Evolutionary conservation across 2,329 filamentous ascomycete species (phyloP).

Genomic region (Aspergillus transmontanensis): DNA sequence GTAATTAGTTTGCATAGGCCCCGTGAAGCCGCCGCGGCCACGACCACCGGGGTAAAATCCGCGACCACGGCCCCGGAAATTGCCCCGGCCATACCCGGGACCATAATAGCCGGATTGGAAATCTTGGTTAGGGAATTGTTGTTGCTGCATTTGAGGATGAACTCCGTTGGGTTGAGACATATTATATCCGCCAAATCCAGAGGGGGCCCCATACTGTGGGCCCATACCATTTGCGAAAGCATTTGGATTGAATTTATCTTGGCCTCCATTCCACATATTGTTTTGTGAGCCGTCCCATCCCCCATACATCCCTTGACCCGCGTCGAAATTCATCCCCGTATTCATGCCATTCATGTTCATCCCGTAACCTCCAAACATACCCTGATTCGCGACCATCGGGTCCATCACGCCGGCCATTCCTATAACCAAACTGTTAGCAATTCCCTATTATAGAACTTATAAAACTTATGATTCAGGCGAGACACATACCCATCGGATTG

Average conservation of each 20-base stretch:
- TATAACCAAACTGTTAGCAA: constrained; percentile 37
- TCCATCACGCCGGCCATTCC: constrained; percentile 88
- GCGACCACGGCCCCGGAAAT: constrained; percentile 62
- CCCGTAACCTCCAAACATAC: constrained; percentile 53
- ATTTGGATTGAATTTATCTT: constrained; percentile 90
- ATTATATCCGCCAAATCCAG: constrained; percentile 69
- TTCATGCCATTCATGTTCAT: constrained; percentile 89
- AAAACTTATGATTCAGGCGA: background rate
- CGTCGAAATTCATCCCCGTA: constrained; percentile 67
- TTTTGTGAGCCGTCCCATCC: constrained; percentile 78
- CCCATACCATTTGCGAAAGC: constrained; percentile 72
- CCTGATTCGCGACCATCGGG: constrained; percentile 52
- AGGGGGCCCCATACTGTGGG: constrained; percentile 79
- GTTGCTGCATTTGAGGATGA: constrained; percentile 64
- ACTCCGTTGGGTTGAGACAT: constrained; percentile 79
- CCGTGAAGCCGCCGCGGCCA: constrained; percentile 40
- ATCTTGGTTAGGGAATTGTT: constrained; percentile 63
- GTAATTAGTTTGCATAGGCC: constrained; percentile 41
- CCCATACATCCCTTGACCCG: constrained; percentile 67
- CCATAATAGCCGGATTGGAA: constrained; percentile 77
- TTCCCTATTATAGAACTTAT: background rate
- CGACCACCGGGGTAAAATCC: constrained; percentile 55
- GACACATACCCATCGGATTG: constrained; percentile 81
- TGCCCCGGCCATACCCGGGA: constrained; percentile 67
- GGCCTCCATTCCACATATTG: constrained; percentile 74